Percentiles rank a stretch among this genome's conserved stretches.
These are phyloP conservation scores for Stachybotrys chlorohalonatus DNA, from an alignment of 2,329 filamentous ascomycete genomes.

Conservation along the genomic window DNA sequence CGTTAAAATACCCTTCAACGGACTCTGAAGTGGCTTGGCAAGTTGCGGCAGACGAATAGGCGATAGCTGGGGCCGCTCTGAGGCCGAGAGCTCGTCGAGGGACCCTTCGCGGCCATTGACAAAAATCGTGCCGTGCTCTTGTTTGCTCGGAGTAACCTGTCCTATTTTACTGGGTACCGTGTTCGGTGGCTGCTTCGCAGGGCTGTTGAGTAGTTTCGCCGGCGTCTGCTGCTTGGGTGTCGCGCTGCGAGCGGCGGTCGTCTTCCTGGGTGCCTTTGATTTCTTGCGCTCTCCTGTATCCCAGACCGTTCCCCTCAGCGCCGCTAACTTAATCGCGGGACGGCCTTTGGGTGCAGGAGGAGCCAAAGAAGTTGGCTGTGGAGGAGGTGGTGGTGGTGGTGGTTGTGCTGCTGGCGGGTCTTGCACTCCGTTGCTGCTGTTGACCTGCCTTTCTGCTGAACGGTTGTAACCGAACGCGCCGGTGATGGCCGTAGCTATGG, in stretches of 20 bases:
- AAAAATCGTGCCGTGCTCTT: conserved; percentile 1
- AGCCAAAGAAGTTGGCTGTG: not conserved
- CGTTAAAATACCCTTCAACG: conserved; percentile 43
- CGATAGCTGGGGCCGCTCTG: conserved; percentile 7
- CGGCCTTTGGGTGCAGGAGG: conserved; percentile 10
- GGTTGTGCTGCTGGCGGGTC: not conserved
- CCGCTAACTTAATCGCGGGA: conserved; percentile 26
- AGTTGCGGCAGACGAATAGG: not conserved
- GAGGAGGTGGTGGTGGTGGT: not conserved
- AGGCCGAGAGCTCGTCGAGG: conserved; percentile 7
- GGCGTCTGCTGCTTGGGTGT: conserved; percentile 1
- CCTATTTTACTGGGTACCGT: conserved; percentile 2
- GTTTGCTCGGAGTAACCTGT: conserved; percentile 1
- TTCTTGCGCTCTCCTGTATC: conserved; percentile 17
- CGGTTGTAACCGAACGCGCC: not conserved
- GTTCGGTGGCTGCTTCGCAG: not conserved
- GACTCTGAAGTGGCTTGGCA: conserved; percentile 17
- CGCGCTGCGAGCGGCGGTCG: conserved; percentile 5
- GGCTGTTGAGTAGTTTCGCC: conserved; percentile 3
- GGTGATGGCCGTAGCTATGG: not conserved
- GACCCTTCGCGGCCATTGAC: conserved; percentile 5
- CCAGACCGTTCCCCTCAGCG: conserved; percentile 28
- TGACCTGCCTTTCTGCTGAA: not conserved
- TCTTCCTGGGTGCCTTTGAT: conserved; percentile 11
- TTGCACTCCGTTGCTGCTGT: not conserved